phyloP scores from a whole-genome alignment of 2,329 filamentous ascomycete species.

The Sarocladium kiliense region DNA sequence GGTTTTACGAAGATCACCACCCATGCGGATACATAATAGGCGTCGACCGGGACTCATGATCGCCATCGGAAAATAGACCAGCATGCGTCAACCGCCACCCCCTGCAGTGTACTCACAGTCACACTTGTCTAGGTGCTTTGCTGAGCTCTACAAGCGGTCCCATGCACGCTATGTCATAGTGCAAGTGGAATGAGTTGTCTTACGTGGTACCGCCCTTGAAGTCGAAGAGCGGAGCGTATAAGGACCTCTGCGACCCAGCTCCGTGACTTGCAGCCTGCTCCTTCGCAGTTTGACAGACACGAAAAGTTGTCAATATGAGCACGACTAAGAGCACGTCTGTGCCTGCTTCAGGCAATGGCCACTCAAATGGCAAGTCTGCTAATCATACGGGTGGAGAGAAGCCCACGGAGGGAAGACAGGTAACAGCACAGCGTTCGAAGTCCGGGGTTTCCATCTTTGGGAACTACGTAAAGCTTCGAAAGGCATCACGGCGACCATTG shows the following conservation, averaged over 20 bases:
- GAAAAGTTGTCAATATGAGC: constrained; percentile 1
- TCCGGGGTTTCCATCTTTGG: constrained; percentile 18
- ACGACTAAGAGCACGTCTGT: neutral
- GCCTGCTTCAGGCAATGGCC: neutral
- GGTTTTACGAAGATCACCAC: too few species aligned
- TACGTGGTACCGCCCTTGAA: neutral
- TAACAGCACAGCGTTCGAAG: neutral
- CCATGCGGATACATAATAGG: too few species aligned
- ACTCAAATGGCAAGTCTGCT: constrained; percentile 7
- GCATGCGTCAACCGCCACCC: neutral
- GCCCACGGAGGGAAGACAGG: neutral
- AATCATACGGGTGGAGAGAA: constrained; percentile 11
- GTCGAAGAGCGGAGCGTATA: neutral
- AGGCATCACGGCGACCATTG: constrained; percentile 54
- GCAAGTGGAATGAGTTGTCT: constrained; percentile 5
- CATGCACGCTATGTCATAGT: neutral
- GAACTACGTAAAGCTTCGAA: constrained; percentile 26
- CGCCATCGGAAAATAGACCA: neutral
- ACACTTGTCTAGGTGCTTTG: neutral
- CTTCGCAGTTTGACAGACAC: neutral
- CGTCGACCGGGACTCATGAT: too few species aligned
- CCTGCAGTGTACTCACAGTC: neutral
- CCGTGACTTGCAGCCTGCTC: neutral
- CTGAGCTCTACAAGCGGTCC: neutral
- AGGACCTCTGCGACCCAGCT: neutral